These are phyloP conservation scores for Oidiodendron maius DNA, from an alignment of 495 filamentous ascomycete genomes.

Conservation along the genomic window DNA sequence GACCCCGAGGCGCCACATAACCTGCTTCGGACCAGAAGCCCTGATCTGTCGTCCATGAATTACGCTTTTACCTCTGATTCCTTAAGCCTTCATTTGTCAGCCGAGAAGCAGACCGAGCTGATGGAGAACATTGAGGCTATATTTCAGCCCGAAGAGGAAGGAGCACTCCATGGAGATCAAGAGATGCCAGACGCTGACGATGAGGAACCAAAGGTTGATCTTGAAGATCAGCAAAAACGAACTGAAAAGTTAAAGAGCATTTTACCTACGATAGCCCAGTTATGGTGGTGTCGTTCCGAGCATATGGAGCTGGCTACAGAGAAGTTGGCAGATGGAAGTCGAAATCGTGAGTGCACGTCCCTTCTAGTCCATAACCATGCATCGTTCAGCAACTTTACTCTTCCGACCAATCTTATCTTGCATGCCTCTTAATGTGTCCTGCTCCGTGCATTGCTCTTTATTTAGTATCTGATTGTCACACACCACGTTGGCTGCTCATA, in stretches of 20 bases:
- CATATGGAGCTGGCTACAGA: slow-evolving; percentile 49
- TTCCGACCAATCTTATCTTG: background rate
- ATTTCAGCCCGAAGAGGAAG: slow-evolving; percentile 14
- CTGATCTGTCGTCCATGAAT: background rate
- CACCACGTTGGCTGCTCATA: background rate
- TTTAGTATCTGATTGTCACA: too few species aligned
- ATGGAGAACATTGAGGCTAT: slow-evolving; percentile 11
- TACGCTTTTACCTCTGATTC: background rate
- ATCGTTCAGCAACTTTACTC: too few species aligned
- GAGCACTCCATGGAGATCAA: slow-evolving; percentile 4
- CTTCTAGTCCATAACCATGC: too few species aligned
- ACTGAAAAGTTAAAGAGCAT: slow-evolving; percentile 23
- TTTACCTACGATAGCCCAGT: slow-evolving; percentile 21
- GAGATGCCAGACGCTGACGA: slow-evolving; percentile 17
- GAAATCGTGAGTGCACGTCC: slow-evolving; percentile 58
- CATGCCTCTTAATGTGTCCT: background rate
- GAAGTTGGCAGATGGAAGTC: slow-evolving; percentile 58
- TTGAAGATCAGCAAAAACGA: slow-evolving; percentile 15
- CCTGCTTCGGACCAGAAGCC: background rate
- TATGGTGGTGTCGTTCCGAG: slow-evolving; percentile 26
- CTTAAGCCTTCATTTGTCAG: background rate
- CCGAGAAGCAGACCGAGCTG: slow-evolving; percentile 5
- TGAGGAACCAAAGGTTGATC: slow-evolving; percentile 13
- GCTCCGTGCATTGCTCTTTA: too few species aligned
- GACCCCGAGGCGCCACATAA: background rate